Conservation (phyloP, 2,329 filamentous ascomycete genomes). For the Pezicula radicicola region DNA sequence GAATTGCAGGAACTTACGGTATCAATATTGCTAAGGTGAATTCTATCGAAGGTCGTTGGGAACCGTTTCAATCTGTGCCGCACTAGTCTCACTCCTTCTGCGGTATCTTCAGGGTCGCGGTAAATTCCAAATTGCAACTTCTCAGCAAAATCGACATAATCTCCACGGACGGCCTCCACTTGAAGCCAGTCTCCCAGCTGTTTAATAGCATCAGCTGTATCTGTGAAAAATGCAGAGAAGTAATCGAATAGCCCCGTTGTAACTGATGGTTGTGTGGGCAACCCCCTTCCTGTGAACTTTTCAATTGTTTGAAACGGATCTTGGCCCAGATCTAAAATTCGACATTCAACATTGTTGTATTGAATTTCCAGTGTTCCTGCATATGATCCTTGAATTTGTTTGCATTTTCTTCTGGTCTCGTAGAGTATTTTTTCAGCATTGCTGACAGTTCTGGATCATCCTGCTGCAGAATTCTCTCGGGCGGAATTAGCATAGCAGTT, state of each 20-base stretch:
- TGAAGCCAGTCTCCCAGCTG: constrained; percentile 7
- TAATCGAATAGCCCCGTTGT: constrained; percentile 11
- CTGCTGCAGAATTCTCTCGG: constrained; percentile 2
- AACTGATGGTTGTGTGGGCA: not conserved
- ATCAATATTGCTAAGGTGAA: constrained; percentile 16
- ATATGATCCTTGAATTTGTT: constrained; percentile 6
- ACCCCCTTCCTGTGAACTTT: not conserved
- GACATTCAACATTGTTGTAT: constrained; percentile 6
- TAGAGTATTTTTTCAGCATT: constrained; percentile 6
- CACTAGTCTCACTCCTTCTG: not conserved
- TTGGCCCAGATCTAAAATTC: constrained; percentile 7
- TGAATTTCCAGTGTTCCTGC: constrained; percentile 4
- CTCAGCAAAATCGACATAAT: constrained; percentile 15
- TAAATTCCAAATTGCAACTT: constrained; percentile 9
- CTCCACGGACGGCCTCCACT: constrained; percentile 9
- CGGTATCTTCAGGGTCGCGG: not conserved
- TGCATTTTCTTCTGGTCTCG: not conserved
- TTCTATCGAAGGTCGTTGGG: constrained; percentile 7
- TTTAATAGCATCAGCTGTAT: constrained; percentile 8
- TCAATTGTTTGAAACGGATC: constrained; percentile 6
- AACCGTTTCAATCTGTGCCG: constrained; percentile 6
- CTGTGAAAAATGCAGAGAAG: constrained; percentile 10
- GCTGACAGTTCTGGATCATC: constrained; percentile 4
- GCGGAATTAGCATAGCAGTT: constrained; percentile 6
- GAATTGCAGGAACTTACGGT: constrained; percentile 10